A percentile compares a stretch with the other conserved stretches of the same genome.
phyloP scores from a whole-genome alignment of 2,329 filamentous ascomycete species.

The Dothiorella sarmentorum region DNA sequence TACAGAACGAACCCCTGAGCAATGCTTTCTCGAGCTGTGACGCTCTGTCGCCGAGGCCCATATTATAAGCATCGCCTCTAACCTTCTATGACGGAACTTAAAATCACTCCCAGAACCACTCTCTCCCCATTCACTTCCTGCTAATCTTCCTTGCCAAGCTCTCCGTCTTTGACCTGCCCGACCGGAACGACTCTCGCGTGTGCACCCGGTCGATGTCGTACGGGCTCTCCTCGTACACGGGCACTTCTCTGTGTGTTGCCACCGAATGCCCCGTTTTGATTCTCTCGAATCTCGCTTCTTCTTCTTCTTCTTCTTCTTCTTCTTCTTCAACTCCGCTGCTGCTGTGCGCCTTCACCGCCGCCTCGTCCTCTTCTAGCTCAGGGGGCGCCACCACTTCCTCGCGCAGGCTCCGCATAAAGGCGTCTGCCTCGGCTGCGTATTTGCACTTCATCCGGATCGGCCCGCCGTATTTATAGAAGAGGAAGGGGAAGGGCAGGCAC shows the following conservation, averaged over 20 bases:
- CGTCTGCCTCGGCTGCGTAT: constrained; percentile 65
- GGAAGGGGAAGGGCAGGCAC: constrained; percentile 70
- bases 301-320: constrained; percentile 22
- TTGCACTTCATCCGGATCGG: constrained; percentile 64
- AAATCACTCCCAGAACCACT: not conserved
- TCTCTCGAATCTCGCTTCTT: constrained; percentile 33
- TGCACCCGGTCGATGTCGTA: constrained; percentile 49
- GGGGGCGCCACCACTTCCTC: constrained; percentile 26
- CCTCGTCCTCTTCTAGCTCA: constrained; percentile 31
- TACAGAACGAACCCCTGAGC: not conserved
- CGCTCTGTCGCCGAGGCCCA: not conserved
- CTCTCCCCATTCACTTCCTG: constrained; percentile 11
- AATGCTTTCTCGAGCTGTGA: not conserved
- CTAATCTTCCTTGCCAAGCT: constrained; percentile 18
- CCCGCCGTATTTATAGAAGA: constrained; percentile 71
- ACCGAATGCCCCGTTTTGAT: constrained; percentile 38
- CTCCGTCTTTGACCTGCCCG: constrained; percentile 5
- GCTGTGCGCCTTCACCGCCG: constrained; percentile 20
- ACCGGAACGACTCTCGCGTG: constrained; percentile 45
- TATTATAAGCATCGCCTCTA: not conserved
- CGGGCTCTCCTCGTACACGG: constrained; percentile 42
- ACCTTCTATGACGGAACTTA: not conserved
- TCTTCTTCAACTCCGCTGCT: not conserved
- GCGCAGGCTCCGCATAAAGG: constrained; percentile 52
- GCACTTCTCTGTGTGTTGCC: constrained; percentile 22